phyloP scores from a whole-genome alignment of 2,329 filamentous ascomycete species.

The Rachicladosporium sp. region DNA sequence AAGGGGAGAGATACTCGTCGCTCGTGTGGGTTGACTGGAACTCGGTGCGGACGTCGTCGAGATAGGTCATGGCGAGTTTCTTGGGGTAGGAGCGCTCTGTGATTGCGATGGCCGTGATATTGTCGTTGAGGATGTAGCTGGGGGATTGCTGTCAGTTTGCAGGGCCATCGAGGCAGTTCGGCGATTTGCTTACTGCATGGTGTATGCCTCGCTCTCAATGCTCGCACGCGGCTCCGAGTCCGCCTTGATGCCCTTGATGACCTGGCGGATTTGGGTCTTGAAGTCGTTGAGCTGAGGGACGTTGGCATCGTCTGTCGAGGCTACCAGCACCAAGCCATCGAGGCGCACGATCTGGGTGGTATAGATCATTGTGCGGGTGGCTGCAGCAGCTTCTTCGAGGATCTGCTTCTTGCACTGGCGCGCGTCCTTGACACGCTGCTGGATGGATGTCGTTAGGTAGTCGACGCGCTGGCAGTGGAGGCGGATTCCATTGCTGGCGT shows the following conservation, averaged over 20 bases:
- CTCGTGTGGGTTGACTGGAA: conserved; percentile 76
- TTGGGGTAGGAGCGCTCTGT: conserved; percentile 89
- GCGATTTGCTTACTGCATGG: conserved; percentile 58
- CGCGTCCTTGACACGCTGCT: background rate
- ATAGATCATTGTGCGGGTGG: conserved; percentile 20
- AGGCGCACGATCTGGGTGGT: conserved; percentile 86
- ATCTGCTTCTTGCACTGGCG: background rate
- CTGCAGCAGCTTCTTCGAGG: background rate
- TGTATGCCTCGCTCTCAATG: conserved; percentile 76
- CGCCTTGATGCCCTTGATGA: conserved; percentile 76
- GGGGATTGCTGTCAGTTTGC: conserved; percentile 10
- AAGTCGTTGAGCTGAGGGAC: conserved; percentile 71
- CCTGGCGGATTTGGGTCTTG: conserved; percentile 80
- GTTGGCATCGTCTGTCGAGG: conserved; percentile 82
- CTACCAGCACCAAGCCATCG: conserved; percentile 89
- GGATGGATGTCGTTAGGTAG: background rate
- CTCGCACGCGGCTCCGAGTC: conserved; percentile 83
- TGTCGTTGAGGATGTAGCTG: conserved; percentile 73
- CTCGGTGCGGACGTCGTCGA: conserved; percentile 79
- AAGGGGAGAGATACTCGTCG: conserved; percentile 58
- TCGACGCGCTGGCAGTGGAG: background rate
- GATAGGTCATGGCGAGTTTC: conserved; percentile 97
- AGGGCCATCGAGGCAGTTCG: background rate
- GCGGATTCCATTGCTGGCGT: background rate
- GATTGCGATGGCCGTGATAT: conserved; percentile 85